These are phyloP conservation scores for Osmozyma mogii DNA, from an alignment of 805 yeast genomes.

Conservation along the genomic window DNA sequence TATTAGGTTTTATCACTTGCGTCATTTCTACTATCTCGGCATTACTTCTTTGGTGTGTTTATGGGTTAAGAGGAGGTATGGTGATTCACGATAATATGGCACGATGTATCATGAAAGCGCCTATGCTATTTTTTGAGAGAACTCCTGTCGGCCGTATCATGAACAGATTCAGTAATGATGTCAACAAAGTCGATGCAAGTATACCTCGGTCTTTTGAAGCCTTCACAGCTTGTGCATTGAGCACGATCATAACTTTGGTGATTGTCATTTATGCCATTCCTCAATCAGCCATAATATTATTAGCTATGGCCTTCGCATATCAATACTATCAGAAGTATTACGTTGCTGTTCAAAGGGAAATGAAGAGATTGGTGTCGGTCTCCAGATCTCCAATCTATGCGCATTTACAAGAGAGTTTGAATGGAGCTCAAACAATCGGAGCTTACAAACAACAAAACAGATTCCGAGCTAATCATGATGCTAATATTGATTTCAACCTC, in stretches of 20 bases:
- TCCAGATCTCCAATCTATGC: constrained; percentile 77
- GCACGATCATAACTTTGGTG: constrained; percentile 40
- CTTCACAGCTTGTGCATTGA: constrained; percentile 37
- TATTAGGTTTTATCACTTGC: constrained; percentile 47
- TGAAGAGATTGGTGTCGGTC: constrained; percentile 63
- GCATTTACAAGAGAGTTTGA: constrained; percentile 72
- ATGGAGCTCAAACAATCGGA: constrained; percentile 69
- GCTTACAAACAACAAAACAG: constrained; percentile 66
- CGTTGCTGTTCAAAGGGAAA: constrained; percentile 64
- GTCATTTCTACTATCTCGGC: constrained; percentile 39
- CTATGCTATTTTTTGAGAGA: constrained; percentile 62
- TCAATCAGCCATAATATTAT: constrained; percentile 39
- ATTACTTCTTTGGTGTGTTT: constrained; percentile 41
- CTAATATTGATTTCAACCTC: constrained; percentile 42
- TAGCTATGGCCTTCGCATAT: constrained; percentile 46
- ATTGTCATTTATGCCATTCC: constrained; percentile 53
- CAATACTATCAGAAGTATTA: constrained; percentile 64
- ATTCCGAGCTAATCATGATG: constrained; percentile 49
- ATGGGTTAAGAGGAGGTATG: constrained; percentile 51
- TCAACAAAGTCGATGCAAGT: constrained; percentile 46
- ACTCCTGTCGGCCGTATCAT: constrained; percentile 62
- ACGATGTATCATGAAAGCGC: constrained; percentile 43
- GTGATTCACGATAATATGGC: constrained; percentile 53
- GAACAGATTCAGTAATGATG: constrained; percentile 59
- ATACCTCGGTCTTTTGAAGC: constrained; percentile 48